Percentiles rank a stretch among this genome's conserved stretches.
Conservation (phyloP, 305 asterid genomes). For the Rubia peregrina region DNA sequence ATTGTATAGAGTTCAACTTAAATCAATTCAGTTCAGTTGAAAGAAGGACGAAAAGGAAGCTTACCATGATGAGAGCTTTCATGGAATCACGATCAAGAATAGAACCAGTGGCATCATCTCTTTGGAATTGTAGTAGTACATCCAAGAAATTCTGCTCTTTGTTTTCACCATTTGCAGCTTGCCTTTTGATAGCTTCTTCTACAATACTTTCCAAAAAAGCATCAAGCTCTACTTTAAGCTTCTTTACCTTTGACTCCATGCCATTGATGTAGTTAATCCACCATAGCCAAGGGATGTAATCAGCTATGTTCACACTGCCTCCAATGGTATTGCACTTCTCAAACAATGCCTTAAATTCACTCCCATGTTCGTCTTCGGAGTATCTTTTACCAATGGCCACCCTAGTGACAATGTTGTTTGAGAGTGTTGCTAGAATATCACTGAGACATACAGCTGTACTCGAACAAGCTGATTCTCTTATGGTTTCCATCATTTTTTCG, state of each 20-base stretch:
- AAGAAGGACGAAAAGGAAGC: too few species aligned
- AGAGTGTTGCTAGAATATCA: conserved; percentile 18
- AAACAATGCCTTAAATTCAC: conserved; percentile 15
- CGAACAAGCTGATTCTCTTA: background rate
- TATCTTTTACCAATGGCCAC: conserved; percentile 32
- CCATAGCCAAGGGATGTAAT: conserved; percentile 30
- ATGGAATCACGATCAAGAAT: background rate
- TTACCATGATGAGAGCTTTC: conserved; percentile 13
- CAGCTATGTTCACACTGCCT: conserved; percentile 12
- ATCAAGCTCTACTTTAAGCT: background rate
- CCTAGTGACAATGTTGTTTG: conserved; percentile 27
- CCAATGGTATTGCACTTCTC: conserved; percentile 19
- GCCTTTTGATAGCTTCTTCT: background rate
- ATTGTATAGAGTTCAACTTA: too few species aligned
- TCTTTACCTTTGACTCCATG: background rate
- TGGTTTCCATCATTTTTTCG: background rate
- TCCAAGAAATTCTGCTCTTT: background rate
- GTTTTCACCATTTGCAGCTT: background rate
- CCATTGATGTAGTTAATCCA: conserved; percentile 5
- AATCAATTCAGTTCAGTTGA: too few species aligned
- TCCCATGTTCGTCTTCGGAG: conserved; percentile 26
- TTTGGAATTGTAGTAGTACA: background rate
- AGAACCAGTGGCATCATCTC: background rate
- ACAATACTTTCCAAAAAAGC: background rate
- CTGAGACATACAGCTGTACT: conserved; percentile 7